A percentile compares a stretch with the other conserved stretches of the same genome.
Conservation (phyloP, 179 eudicot genomes). For the Beta macrorhiza region DNA sequence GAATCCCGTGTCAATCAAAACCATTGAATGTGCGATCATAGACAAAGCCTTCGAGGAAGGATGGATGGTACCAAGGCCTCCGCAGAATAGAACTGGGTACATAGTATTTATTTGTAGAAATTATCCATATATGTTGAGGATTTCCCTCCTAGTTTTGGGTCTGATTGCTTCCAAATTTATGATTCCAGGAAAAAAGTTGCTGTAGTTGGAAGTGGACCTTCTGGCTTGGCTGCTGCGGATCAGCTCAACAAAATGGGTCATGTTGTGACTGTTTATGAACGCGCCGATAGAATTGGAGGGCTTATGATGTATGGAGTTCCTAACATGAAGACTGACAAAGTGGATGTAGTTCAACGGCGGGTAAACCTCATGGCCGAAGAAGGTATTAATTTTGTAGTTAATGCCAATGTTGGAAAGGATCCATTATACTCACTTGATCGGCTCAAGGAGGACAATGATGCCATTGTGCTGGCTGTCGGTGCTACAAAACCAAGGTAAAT, state of each 20-base stretch:
- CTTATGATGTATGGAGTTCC: constrained; percentile 99
- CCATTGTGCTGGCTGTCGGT: constrained; percentile 86
- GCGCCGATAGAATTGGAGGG: constrained; percentile 93
- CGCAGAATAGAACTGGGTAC: constrained; percentile 83
- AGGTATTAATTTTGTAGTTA: constrained; percentile 78
- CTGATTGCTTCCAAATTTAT: constrained; percentile 11
- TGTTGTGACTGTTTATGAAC: constrained; percentile 86
- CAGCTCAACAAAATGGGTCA: constrained; percentile 95
- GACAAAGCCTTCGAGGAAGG: constrained; percentile 99
- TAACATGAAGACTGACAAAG: constrained; percentile 94
- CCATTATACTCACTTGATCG: constrained; percentile 56
- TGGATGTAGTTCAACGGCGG: constrained; percentile 80
- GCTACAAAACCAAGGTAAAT: constrained; percentile 90
- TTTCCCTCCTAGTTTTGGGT: not conserved
- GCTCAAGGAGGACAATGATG: constrained; percentile 73
- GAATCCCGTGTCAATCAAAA: constrained; percentile 93
- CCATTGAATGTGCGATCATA: constrained; percentile 89
- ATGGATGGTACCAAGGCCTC: constrained; percentile 99
- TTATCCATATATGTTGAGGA: not conserved
- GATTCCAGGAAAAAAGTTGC: constrained; percentile 79
- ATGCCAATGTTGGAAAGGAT: constrained; percentile 88
- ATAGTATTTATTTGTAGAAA: not conserved
- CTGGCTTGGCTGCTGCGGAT: constrained; percentile 99
- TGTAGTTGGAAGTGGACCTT: constrained; percentile 92
- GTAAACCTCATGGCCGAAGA: constrained; percentile 88